A percentile compares a stretch with the other conserved stretches of the same genome.
These are phyloP conservation scores for Blastocystis sp. DNA, from an alignment of 352 stramenopile genomes.

Conservation along the genomic window DNA sequence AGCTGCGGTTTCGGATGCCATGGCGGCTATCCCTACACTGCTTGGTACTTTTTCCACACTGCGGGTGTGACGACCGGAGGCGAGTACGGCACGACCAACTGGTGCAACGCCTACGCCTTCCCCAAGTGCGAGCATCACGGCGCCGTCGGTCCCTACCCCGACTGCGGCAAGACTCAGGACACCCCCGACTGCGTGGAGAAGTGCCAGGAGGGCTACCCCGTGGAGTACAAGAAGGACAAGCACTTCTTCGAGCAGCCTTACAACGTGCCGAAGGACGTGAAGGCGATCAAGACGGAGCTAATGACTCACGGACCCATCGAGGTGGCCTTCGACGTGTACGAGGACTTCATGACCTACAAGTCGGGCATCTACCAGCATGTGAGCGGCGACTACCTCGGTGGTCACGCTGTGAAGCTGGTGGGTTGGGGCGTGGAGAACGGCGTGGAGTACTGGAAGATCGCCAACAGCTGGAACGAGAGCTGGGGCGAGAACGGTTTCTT, in stretches of 20 bases:
- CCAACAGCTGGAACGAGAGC: constrained; percentile 74
- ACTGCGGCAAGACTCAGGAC: constrained; percentile 71
- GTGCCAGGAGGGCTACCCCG: constrained; percentile 71
- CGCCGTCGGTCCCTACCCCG: constrained; percentile 65
- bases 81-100: constrained; percentile 72
- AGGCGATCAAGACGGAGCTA: constrained; percentile 70
- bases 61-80: constrained; percentile 74
- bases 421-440: constrained; percentile 74
- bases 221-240: constrained; percentile 71
- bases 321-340: constrained; percentile 74
- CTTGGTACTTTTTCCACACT: constrained; percentile 74
- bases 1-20: constrained; percentile 75
- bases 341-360: constrained; percentile 76
- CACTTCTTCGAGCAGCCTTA: constrained; percentile 73
- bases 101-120: constrained; percentile 75
- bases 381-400: constrained; percentile 72
- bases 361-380: constrained; percentile 73
- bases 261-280: constrained; percentile 68
- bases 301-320: constrained; percentile 67
- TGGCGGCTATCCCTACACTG: constrained; percentile 73
- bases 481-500: constrained; percentile 77
- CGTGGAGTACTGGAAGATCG: constrained; percentile 73
- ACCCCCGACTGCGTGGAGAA: constrained; percentile 45
- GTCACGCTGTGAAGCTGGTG: constrained; percentile 74
- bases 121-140: constrained; percentile 75